Base-by-base conservation (phyloP, 768 basidiomycete genomes). In the Boletus rubropictus region DNA sequence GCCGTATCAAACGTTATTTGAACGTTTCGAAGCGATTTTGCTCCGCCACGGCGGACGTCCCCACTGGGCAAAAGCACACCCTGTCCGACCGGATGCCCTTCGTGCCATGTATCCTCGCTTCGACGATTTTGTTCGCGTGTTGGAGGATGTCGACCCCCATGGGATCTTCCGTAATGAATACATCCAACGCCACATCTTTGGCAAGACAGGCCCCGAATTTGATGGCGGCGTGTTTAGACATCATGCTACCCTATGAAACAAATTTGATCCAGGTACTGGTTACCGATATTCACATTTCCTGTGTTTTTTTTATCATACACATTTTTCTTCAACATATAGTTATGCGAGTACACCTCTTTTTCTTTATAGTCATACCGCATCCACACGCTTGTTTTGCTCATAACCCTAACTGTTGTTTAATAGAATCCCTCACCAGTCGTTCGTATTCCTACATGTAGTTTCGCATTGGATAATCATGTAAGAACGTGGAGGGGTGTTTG, bases 21-120 rank as follows among this genome's bases (percentile, higher is more conserved):
- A 73, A 38, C 75, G 73, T 21, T 96, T 89, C 61, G 89, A 94
- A 62, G 56, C 64, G 12, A 84, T 93, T 56, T 62, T 94, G 49
- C 63, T 71, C 18, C 74, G 71, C 24, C 76, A 92, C 67, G 75
- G 77, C 35, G 95, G 92, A 6, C 76, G 89, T 39, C 93, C 95
- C 8, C 95, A 98, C 70, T 98, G 95, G 95, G 95, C 93, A 0
- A 98, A 98, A 67, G 78, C 89, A 18, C 95, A 97, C 63, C 69
- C 70, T 20, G 74, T 94, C 31, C 72, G 75, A 36, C 86, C 87
- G 3, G 72, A 74, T 37, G 66, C 72, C 27, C 76, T 96, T 44
- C 77, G 79, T 42, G 60, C 57, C 44, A 67, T 87, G 10, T 98
- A 98, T 69, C 88, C 93, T 18, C 77, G 72, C 50, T 96, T 92